These are phyloP conservation scores for Vicia sativa DNA, from an alignment of 306 rosid genomes.

Conservation along the genomic window DNA sequence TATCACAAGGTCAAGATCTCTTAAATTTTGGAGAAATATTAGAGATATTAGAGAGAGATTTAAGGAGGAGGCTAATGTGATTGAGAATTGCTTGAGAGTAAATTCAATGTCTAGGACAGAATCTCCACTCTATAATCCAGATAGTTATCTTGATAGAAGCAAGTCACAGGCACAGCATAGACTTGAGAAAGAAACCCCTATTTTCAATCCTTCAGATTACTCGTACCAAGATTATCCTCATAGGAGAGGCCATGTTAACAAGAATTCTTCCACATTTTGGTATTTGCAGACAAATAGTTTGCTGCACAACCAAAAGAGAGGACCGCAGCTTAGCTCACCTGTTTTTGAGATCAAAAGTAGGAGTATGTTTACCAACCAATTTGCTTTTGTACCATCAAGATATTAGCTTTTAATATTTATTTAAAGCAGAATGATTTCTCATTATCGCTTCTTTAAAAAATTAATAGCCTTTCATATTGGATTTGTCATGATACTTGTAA, in stretches of 20 bases:
- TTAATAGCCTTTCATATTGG: constrained; percentile 21
- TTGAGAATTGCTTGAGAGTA: constrained; percentile 62
- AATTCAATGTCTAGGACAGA: constrained; percentile 55
- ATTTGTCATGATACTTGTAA: constrained; percentile 9
- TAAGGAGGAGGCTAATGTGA: constrained; percentile 73
- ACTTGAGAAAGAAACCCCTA: constrained; percentile 61
- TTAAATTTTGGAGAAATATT: constrained; percentile 50
- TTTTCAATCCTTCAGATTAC: constrained; percentile 80
- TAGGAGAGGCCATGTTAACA: constrained; percentile 46
- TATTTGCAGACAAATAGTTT: constrained; percentile 52
- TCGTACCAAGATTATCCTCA: constrained; percentile 74
- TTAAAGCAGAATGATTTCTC: constrained; percentile 15
- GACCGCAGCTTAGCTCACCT: constrained; percentile 54
- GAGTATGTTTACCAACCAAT: constrained; percentile 49
- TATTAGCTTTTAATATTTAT: constrained; percentile 14
- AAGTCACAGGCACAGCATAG: constrained; percentile 38
- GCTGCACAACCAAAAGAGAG: constrained; percentile 41
- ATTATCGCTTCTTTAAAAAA: constrained; percentile 16
- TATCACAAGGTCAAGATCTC: constrained; percentile 50
- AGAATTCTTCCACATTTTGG: constrained; percentile 52
- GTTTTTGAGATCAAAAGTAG: constrained; percentile 62
- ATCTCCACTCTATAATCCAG: constrained; percentile 46
- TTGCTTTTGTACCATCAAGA: constrained; percentile 59
- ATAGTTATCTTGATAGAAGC: constrained; percentile 40
- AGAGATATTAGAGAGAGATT: constrained; percentile 70